Evolutionary conservation across 192 early-diverging fungal species (phyloP), one percentile per base, ranked within the genome.

Genomic region (Radiomyces spectabilis): DNA sequence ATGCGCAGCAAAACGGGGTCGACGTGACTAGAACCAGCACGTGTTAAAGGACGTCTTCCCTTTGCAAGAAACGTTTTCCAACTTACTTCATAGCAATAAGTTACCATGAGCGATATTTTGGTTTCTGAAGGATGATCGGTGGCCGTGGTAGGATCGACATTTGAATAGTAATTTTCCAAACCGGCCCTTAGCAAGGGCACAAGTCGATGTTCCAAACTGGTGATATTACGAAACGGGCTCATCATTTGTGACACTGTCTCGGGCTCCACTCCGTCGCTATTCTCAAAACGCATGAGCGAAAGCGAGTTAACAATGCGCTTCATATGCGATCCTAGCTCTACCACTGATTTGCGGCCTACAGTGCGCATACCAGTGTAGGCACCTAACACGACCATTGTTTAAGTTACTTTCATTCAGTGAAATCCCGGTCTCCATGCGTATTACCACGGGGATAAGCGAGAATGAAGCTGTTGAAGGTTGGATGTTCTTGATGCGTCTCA

Each of bases 291-390:
- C 34, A 85, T 79, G 39, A 68, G 49, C 15, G 52, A 47, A 5
- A 85, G 45, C 2, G 84, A 87, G 32, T 60, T 61, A 21, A 53
- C 53, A 4, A 83, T 57, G 3, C 84, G 74, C 0, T 65, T 40
- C 1, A 76, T 55, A 43, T 87, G 85, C 9, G 51, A 57, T 7
- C 65, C 51, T 7, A 85, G 69, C 35, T 86, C 81, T 32, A 85
- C 61, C 51, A 87, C 71, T 2, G 71, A 69, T 6, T 53, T 41
- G 16, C 61, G 51, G 5, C 74, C 44, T 22, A 85, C 59, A 2
- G 84, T 87, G 18, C 85, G 74, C 57, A 76, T 80, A 2, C 71
- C 72, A 1, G 85, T 87, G 55, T 87, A 87, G 1, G 84, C 73
- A 6, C 80, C 84, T 74, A 32, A 27, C 2, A 42, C n/a, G n/a